These are phyloP conservation scores for Kwoniella bestiolae DNA, from an alignment of 768 basidiomycete species.

Conservation along the genomic window DNA sequence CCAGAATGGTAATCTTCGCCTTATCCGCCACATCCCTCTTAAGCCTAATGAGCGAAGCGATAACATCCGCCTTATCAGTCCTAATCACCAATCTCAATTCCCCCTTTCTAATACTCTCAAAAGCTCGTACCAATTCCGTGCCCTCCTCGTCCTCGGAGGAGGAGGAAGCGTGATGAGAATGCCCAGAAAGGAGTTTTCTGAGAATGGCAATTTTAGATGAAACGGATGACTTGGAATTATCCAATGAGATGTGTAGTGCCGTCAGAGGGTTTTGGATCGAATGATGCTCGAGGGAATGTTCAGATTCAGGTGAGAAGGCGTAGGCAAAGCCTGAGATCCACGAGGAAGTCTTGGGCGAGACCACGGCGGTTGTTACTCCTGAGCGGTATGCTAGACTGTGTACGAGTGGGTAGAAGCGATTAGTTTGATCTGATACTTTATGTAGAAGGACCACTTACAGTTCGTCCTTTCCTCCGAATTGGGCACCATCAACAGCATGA, in stretches of 20 bases:
- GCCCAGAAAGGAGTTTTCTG: constrained; percentile 65
- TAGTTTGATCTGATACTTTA: background rate
- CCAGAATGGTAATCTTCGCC: constrained; percentile 59
- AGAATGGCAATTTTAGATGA: constrained; percentile 82
- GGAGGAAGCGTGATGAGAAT: background rate
- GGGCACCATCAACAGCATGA: constrained; percentile 73
- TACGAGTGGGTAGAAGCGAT: background rate
- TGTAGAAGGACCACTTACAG: constrained; percentile 61
- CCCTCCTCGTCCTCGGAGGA: constrained; percentile 52
- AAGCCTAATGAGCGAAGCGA: constrained; percentile 68
- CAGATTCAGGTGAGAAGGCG: constrained; percentile 66
- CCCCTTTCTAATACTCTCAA: constrained; percentile 63
- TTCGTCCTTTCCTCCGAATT: constrained; percentile 71
- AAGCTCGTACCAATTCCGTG: constrained; percentile 62
- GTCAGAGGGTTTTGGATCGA: constrained; percentile 68
- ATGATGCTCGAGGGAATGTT: constrained; percentile 65
- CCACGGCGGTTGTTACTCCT: constrained; percentile 73
- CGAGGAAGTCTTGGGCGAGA: constrained; percentile 65
- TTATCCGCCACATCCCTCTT: constrained; percentile 67
- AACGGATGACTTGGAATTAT: constrained; percentile 64
- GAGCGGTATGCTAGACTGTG: constrained; percentile 71
- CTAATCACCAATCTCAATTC: constrained; percentile 67
- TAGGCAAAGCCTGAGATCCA: constrained; percentile 70
- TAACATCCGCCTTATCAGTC: constrained; percentile 70
- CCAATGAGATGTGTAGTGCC: constrained; percentile 71